Evolutionary conservation across 345 rosid genomes (phyloP).

Genomic region (Anacardium occidentale): DNA sequence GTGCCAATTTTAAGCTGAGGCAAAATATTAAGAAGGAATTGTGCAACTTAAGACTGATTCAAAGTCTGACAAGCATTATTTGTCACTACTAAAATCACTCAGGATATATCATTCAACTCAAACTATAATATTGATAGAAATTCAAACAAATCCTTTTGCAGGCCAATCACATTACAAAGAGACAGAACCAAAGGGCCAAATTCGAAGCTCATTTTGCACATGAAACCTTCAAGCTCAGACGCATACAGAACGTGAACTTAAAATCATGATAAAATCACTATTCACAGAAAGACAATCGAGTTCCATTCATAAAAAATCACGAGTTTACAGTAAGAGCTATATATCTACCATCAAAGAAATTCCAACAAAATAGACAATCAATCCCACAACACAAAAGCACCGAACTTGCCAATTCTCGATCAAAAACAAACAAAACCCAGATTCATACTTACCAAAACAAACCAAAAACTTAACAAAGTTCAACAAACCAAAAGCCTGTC

Average conservation of each 20-base stretch:
- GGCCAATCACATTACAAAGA: not conserved
- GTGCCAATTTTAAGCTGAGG: constrained; percentile 14
- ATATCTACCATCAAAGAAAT: not conserved
- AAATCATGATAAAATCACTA: constrained; percentile 1
- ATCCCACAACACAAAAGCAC: not conserved
- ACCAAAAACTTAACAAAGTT: not conserved
- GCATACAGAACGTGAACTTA: not conserved
- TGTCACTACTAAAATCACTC: not conserved
- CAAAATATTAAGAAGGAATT: not conserved
- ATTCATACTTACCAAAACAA: constrained; percentile 7
- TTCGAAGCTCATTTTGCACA: not conserved
- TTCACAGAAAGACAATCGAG: not conserved
- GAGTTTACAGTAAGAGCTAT: not conserved
- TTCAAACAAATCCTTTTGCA: not conserved
- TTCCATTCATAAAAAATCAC: constrained; percentile 2
- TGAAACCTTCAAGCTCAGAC: not conserved
- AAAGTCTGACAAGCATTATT: not conserved
- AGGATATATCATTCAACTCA: not conserved
- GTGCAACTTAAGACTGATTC: not conserved
- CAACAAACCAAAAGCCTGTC: not conserved
- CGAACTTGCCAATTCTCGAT: not conserved
- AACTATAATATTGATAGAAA: not conserved
- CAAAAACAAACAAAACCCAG: constrained; percentile 15
- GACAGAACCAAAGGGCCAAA: not conserved
- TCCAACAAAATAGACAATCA: not conserved